phyloP scores from a whole-genome alignment of 2,329 filamentous ascomycete genomes.

The Endothia cerciana region DNA sequence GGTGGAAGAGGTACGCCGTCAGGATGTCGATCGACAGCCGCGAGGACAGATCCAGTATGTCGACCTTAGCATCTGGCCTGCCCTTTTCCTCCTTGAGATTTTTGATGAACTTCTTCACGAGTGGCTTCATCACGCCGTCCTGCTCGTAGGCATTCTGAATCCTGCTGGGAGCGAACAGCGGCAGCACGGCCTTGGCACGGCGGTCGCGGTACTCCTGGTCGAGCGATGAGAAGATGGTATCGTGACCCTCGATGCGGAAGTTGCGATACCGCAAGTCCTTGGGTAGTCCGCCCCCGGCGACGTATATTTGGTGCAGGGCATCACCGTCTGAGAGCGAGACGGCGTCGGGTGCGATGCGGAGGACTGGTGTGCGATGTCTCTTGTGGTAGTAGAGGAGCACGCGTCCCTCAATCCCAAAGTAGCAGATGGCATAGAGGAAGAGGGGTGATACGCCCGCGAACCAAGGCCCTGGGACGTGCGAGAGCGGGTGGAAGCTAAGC shows the following conservation, averaged over 20 bases:
- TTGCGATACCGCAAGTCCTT: slow-evolving; percentile 58
- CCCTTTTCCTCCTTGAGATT: not conserved
- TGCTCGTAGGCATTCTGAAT: not conserved
- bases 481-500: slow-evolving; percentile 28
- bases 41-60: too few relatives aligned
- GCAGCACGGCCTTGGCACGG: slow-evolving; percentile 53
- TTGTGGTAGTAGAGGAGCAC: slow-evolving; percentile 27
- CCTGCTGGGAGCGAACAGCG: slow-evolving; percentile 50
- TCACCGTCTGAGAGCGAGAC: slow-evolving; percentile 48
- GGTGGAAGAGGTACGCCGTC: too few relatives aligned
- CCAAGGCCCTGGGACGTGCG: slow-evolving; percentile 23
- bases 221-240: slow-evolving; percentile 55
- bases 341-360: slow-evolving; percentile 44
- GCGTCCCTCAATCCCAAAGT: slow-evolving; percentile 31
- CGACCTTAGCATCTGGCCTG: too few relatives aligned
- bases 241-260: slow-evolving; percentile 57
- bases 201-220: slow-evolving; percentile 45
- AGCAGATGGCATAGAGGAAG: slow-evolving; percentile 31
- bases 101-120: slow-evolving; percentile 3
- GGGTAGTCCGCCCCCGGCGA: slow-evolving; percentile 54
- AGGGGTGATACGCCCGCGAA: slow-evolving; percentile 20
- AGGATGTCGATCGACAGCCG: too few relatives aligned
- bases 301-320: slow-evolving; percentile 54
- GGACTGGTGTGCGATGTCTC: slow-evolving; percentile 28
- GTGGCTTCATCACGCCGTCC: slow-evolving; percentile 7